These are phyloP conservation scores for Pterocarpus santalinus DNA, from an alignment of 306 rosid genomes.

Conservation along the genomic window DNA sequence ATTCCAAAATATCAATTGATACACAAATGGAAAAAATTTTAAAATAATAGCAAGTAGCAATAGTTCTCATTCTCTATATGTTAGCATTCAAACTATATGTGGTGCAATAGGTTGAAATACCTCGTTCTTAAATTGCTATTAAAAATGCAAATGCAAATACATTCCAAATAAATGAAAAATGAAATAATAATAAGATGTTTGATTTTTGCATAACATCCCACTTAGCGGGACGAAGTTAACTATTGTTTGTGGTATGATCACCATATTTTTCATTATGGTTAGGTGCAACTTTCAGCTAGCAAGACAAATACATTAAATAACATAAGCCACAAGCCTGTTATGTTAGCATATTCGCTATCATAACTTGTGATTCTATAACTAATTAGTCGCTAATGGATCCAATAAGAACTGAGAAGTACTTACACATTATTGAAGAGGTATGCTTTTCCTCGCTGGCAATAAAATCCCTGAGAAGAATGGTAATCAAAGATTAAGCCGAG, in stretches of 20 bases:
- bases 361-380: constrained; percentile 1
- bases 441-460: constrained; percentile 82
- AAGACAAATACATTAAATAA: neutral
- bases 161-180: neutral
- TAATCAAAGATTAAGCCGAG: constrained; percentile 39
- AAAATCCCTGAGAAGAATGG: constrained; percentile 65
- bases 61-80: neutral
- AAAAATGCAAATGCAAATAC: constrained; percentile 3
- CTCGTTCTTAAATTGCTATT: neutral
- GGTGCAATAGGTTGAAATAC: neutral
- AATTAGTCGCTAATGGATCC: constrained; percentile 7
- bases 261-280: neutral
- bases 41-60: neutral
- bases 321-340: neutral
- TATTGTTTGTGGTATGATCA: neutral
- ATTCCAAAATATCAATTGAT: too few relatives aligned
- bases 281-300: constrained; percentile 17
- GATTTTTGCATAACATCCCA: too few relatives aligned
- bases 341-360: constrained; percentile 1
- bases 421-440: constrained; percentile 83
- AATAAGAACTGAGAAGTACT: constrained; percentile 55
- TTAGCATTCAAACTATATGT: neutral
- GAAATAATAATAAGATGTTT: too few relatives aligned
- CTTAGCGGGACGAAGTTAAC: too few relatives aligned
- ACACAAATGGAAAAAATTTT: neutral